Evolutionary conservation across 768 basidiomycete genomes (phyloP).

Genomic region (Chalciporus piperatus): DNA sequence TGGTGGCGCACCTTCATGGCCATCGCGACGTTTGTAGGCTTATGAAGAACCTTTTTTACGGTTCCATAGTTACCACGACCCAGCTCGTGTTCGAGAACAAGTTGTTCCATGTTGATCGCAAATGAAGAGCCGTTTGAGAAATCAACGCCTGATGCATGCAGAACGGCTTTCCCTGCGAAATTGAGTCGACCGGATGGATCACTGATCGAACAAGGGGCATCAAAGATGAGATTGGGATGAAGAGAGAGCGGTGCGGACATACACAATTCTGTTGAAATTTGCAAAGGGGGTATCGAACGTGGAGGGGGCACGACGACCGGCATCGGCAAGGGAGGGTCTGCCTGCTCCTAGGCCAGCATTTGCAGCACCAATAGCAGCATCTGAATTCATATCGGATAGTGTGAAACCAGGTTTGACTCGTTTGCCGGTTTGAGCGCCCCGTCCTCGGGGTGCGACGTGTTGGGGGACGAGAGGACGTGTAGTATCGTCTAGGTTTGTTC

Average conservation of each 20-base stretch:
- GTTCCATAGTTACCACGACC: constrained; percentile 98
- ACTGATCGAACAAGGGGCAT: constrained; percentile 37
- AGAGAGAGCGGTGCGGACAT: constrained; percentile 34
- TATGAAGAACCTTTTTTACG: constrained; percentile 93
- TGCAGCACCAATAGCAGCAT: constrained; percentile 50
- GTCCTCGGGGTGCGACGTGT: constrained; percentile 24
- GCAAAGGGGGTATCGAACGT: constrained; percentile 78
- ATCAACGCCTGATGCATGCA: constrained; percentile 85
- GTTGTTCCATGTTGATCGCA: constrained; percentile 91
- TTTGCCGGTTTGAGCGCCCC: constrained; percentile 36
- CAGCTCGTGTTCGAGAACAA: constrained; percentile 88
- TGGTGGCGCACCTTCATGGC: constrained; percentile 85
- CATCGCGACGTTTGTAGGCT: constrained; percentile 93
- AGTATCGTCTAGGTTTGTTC: constrained; percentile 31
- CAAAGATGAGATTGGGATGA: constrained; percentile 5
- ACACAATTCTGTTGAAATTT: constrained; percentile 94
- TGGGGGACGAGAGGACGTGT: constrained; percentile 31
- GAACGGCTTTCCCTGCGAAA: constrained; percentile 88
- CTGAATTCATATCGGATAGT: constrained; percentile 59
- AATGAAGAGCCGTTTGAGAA: constrained; percentile 91
- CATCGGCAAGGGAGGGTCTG: constrained; percentile 49
- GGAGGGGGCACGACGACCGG: constrained; percentile 33
- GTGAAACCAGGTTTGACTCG: constrained; percentile 56
- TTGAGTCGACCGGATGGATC: constrained; percentile 96
- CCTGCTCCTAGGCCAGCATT: constrained; percentile 73